Evolutionary conservation across 148 eudicot species (phyloP).

Genomic region (Camellia granthamiana): DNA sequence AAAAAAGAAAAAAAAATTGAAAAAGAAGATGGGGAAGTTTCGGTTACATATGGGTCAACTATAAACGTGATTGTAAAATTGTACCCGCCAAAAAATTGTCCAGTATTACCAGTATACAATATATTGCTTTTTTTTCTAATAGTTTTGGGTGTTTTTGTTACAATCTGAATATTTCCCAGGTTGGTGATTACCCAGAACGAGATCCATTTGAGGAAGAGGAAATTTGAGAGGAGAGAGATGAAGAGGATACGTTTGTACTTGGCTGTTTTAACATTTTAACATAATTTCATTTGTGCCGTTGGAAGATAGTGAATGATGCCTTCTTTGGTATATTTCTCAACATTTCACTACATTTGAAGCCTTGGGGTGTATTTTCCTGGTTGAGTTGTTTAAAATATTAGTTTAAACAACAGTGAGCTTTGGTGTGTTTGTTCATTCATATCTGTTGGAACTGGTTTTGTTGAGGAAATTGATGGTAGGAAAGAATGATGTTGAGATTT

Average conservation of each 20-base stretch:
- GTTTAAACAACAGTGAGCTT: background rate
- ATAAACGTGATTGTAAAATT: too few species aligned
- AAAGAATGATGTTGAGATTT: too few species aligned
- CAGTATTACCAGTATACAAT: too few species aligned
- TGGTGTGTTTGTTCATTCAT: background rate
- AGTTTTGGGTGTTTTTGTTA: background rate
- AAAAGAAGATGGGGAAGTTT: background rate
- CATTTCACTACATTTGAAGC: background rate
- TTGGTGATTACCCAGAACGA: conserved; percentile 83
- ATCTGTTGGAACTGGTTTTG: too few species aligned
- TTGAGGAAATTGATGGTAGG: too few species aligned
- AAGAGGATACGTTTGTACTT: background rate
- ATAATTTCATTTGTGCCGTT: background rate
- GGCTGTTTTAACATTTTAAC: background rate
- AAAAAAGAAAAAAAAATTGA: too few species aligned
- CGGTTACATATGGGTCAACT: too few species aligned
- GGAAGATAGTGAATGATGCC: background rate
- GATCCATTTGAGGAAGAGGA: conserved; percentile 93
- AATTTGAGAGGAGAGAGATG: conserved; percentile 33
- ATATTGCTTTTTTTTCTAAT: background rate
- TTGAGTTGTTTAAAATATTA: background rate
- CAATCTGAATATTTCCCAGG: conserved; percentile 39
- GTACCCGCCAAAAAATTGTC: too few species aligned
- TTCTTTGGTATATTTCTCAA: background rate
- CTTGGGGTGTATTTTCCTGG: background rate